Conservation (phyloP, 2,329 filamentous ascomycete species). For the Chaetomium strumarium region DNA sequence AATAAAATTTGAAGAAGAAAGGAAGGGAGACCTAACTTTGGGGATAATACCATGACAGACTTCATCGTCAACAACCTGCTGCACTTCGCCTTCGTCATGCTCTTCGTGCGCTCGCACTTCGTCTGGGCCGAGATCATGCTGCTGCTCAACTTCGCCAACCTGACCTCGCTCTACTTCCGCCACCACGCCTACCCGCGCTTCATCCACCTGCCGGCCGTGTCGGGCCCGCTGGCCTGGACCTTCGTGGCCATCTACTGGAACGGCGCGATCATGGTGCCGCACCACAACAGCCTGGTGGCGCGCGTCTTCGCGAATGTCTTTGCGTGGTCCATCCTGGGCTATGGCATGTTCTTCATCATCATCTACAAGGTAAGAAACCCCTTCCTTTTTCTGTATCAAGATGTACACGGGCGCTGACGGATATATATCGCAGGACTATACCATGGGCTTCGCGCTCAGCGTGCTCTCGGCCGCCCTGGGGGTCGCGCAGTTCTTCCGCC, state of each 20-base stretch:
- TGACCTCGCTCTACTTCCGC: constrained; percentile 73
- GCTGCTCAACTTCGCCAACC: constrained; percentile 75
- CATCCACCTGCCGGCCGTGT: constrained; percentile 70
- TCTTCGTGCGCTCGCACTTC: constrained; percentile 74
- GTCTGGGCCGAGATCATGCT: constrained; percentile 70
- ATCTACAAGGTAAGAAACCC: constrained; percentile 57
- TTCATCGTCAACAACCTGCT: constrained; percentile 84
- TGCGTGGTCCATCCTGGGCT: constrained; percentile 75
- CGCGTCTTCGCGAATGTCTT: constrained; percentile 80
- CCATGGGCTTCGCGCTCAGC: constrained; percentile 73
- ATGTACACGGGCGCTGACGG: no score
- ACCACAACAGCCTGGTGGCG: constrained; percentile 60
- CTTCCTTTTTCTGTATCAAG: not conserved
- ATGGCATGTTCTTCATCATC: constrained; percentile 70
- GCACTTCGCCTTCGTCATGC: constrained; percentile 73
- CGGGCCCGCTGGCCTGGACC: constrained; percentile 77
- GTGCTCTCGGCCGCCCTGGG: constrained; percentile 69
- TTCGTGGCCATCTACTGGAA: constrained; percentile 86
- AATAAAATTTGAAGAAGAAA: not conserved
- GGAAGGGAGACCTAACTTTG: not conserved
- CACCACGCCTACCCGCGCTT: constrained; percentile 63
- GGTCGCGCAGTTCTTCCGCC: constrained; percentile 67
- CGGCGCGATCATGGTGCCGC: constrained; percentile 72
- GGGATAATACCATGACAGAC: constrained; percentile 49
- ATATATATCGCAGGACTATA: constrained; percentile 51